Evolutionary conservation across 768 basidiomycete genomes (phyloP).

Genomic region (Fomitopsis pulvina): DNA sequence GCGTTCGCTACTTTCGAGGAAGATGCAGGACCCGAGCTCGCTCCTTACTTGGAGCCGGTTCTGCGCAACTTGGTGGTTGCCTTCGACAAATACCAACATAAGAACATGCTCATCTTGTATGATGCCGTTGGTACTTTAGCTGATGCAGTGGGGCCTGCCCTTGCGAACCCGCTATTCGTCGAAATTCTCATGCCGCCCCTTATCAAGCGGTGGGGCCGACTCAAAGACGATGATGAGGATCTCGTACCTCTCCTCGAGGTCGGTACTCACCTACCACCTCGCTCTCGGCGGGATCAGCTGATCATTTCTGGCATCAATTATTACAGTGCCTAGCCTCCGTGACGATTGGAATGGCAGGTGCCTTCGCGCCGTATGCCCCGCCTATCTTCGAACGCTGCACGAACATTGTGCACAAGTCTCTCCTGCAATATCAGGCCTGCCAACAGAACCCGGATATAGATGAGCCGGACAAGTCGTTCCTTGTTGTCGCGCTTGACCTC

Average conservation of each 20-base stretch:
- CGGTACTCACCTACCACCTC: conserved; percentile 12
- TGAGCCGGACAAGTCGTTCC: conserved; percentile 94
- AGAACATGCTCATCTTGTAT: conserved; percentile 97
- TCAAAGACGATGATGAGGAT: conserved; percentile 89
- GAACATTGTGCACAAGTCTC: conserved; percentile 73
- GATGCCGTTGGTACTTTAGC: conserved; percentile 99
- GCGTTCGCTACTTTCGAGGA: conserved; percentile 98
- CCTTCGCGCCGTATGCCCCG: conserved; percentile 83
- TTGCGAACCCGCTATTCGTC: conserved; percentile 82
- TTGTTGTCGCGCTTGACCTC: conserved; percentile 96
- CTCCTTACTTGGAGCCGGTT: conserved; percentile 92
- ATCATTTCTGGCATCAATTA: neutral
- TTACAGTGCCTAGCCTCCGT: conserved; percentile 92
- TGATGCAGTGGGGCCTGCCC: conserved; percentile 86
- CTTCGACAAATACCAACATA: conserved; percentile 98
- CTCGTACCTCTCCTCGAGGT: conserved; percentile 95
- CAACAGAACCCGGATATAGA: conserved; percentile 87
- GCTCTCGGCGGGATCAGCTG: neutral
- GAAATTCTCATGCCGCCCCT: conserved; percentile 97
- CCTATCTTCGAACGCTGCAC: conserved; percentile 92
- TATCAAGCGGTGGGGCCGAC: conserved; percentile 81
- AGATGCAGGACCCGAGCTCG: conserved; percentile 85
- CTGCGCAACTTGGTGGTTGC: conserved; percentile 92
- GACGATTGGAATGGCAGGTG: conserved; percentile 88
- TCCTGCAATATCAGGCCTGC: conserved; percentile 82